Conservation (phyloP, 352 stramenopile species). For the Phytophthora sojae region DNA sequence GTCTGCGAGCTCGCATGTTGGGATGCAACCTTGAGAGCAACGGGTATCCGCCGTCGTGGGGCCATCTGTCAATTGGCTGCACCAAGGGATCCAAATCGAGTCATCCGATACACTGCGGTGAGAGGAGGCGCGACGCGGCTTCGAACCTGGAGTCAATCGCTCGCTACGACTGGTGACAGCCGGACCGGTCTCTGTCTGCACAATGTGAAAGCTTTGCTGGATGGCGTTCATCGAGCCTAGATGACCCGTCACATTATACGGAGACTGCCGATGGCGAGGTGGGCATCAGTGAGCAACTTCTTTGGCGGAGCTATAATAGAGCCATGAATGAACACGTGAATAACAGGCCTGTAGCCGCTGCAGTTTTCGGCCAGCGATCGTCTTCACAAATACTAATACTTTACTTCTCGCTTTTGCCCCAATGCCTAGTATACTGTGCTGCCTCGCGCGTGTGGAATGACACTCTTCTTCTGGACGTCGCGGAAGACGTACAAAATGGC, state of each 20-base stretch:
- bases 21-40: not conserved
- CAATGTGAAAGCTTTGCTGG: not conserved
- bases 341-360: no score
- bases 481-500: constrained; percentile 39
- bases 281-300: not conserved
- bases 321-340: no score
- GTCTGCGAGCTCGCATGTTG: not conserved
- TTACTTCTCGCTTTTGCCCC: not conserved
- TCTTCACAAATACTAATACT: not conserved
- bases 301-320: no score
- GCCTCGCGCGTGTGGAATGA: constrained; percentile 22
- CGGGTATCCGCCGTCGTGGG: constrained; percentile 11
- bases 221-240: constrained; percentile 12
- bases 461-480: constrained; percentile 39
- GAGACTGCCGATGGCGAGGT: no score
- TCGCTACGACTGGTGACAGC: not conserved
- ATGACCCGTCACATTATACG: not conserved
- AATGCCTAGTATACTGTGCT: constrained; percentile 18
- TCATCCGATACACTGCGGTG: constrained; percentile 10
- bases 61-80: constrained; percentile 2
- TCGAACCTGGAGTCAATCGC: not conserved
- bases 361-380: no score
- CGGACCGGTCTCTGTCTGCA: constrained; percentile 2
- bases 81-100: not conserved
- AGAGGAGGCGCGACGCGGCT: not conserved